Base-by-base conservation (phyloP, 495 filamentous ascomycete species). In the Penicillium samsonianum region DNA sequence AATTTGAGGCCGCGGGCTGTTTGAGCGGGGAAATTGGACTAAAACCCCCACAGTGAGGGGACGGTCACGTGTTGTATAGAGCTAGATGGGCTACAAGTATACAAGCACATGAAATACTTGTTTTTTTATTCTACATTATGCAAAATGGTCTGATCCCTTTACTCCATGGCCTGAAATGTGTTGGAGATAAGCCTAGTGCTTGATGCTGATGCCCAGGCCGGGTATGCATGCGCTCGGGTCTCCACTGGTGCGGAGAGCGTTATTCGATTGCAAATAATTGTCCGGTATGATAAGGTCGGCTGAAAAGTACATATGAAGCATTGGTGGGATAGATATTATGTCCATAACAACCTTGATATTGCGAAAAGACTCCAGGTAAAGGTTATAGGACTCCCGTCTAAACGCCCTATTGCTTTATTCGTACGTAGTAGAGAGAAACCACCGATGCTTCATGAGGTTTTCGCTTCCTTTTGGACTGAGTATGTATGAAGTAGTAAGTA, bases 21-120 rank as follows among this genome's bases (percentile, higher is more conserved):
- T 53, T 67, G 64, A 68, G 66, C 63, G 65, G 66, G 67, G 65
- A 66, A 68, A 68, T 53, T 70, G 67, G 67, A 70, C 70, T 76
- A 71, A 65, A 58, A 57, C 57, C 62, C 67, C 28, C 28, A 37
- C 64, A 69, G 70, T 68, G 67, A 67, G 66, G 60, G 64, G 60
- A 56, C 43, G 35, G 72, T 69, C 72, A 74, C 72, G 72, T 74
- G 69, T 35, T 74, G 69, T 33, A 30, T 42, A 31, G 23, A 42
- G 10, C 33, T 40, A 17, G 25, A 4, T 23, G 9, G 25, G 7
- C 20, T 22, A 17, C 16, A 14, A 26, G 11, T 23, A 31, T 38
- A 23, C 20, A 50, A 12, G 9, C 33, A 33, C 30, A 58, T 38
- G 30, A 5, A 23, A 51, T n/a, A n/a, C n/a, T 25, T 35, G 7